Evolutionary conservation across 805 yeast species (phyloP).

Genomic region (Diddensiella caesifluorescens): DNA sequence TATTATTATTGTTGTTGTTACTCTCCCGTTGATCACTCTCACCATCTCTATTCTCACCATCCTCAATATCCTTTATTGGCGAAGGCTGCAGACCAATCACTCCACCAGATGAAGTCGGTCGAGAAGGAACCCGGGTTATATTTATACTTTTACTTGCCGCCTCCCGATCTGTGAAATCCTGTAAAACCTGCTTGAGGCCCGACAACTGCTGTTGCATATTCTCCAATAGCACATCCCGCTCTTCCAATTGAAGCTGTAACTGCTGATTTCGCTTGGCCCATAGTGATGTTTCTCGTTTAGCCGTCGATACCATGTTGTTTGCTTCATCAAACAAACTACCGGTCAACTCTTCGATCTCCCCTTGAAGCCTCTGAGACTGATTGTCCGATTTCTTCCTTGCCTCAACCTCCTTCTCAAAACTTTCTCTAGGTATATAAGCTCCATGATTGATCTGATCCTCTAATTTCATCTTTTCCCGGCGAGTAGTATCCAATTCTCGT

Average conservation of each 20-base stretch:
- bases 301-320: constrained; percentile 75
- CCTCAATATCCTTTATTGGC: not conserved
- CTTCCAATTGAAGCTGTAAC: constrained; percentile 70
- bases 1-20: not conserved
- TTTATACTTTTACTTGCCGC: constrained; percentile 5
- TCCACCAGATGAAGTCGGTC: not conserved
- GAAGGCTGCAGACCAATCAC: not conserved
- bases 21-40: constrained; percentile 9
- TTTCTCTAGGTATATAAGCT: constrained; percentile 26
- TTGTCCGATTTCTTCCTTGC: constrained; percentile 45
- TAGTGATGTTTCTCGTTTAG: constrained; percentile 54
- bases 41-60: not conserved
- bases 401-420: constrained; percentile 9
- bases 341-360: constrained; percentile 75
- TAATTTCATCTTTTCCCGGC: constrained; percentile 18
- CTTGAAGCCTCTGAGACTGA: constrained; percentile 54
- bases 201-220: constrained; percentile 61
- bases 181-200: constrained; percentile 56
- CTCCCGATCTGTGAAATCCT: constrained; percentile 45
- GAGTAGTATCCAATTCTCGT: constrained; percentile 20
- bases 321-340: constrained; percentile 80
- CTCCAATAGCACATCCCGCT: constrained; percentile 62
- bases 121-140: not conserved
- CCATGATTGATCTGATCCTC: constrained; percentile 16
- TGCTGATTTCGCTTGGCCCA: constrained; percentile 54